Evolutionary conservation across 495 filamentous ascomycete species (phyloP).

Genomic region (Talaromyces trachyspermus): DNA sequence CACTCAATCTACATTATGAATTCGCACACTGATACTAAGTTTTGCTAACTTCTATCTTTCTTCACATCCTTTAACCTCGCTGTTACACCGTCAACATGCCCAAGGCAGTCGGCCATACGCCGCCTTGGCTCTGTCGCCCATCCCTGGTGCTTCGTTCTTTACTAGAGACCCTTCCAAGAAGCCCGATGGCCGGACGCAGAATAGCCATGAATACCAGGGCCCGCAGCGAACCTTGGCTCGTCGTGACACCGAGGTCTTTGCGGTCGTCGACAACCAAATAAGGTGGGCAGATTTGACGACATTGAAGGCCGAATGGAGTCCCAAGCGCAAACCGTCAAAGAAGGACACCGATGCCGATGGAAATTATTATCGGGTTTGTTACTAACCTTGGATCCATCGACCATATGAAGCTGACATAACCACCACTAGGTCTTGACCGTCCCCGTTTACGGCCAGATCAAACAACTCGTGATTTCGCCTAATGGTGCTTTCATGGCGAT

Average conservation of each 20-base stretch:
- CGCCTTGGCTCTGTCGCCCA: conserved; percentile 71
- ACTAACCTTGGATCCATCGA: background rate
- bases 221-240: conserved; percentile 63
- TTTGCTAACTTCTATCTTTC: too few species aligned
- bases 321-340: conserved; percentile 27
- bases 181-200: conserved; percentile 24
- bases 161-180: conserved; percentile 27
- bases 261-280: conserved; percentile 76
- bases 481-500: conserved; percentile 73
- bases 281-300: conserved; percentile 73
- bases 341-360: conserved; percentile 30
- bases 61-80: too few species aligned
- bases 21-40: too few species aligned
- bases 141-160: conserved; percentile 67
- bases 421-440: conserved; percentile 59
- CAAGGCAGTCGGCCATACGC: conserved; percentile 71
- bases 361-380: conserved; percentile 25
- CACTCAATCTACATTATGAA: too few species aligned
- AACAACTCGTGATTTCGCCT: conserved; percentile 74
- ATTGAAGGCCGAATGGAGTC: conserved; percentile 66
- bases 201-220: conserved; percentile 37
- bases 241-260: conserved; percentile 73
- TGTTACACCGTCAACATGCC: conserved; percentile 59
- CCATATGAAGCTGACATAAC: conserved; percentile 5
- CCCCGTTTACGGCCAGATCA: conserved; percentile 65